Conservation (phyloP, 2,329 filamentous ascomycete genomes). For the Pseudopithomyces chartarum region DNA sequence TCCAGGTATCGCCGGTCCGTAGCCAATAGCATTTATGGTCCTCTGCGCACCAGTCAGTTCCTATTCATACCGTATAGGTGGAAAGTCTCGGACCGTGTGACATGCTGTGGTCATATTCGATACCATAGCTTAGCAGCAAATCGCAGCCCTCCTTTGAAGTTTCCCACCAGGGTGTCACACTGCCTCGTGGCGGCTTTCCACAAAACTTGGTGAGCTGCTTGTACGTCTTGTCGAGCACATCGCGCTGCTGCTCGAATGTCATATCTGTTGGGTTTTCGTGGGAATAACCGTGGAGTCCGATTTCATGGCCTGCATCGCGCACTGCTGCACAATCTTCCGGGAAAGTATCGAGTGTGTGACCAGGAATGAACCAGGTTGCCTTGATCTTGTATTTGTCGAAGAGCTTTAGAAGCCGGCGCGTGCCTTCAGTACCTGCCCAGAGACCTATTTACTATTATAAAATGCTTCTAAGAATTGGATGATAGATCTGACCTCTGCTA, state of each 20-base stretch:
- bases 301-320: constrained; percentile 68
- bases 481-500: constrained; percentile 59
- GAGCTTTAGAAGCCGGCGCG: constrained; percentile 68
- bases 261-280: constrained; percentile 76
- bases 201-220: constrained; percentile 72
- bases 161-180: constrained; percentile 79
- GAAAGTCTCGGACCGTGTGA: constrained; percentile 49
- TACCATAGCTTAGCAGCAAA: constrained; percentile 67
- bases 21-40: constrained; percentile 70
- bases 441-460: constrained; percentile 52
- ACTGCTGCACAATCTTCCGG: constrained; percentile 67
- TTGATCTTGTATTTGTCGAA: constrained; percentile 77
- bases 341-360: constrained; percentile 67
- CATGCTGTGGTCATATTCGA: constrained; percentile 73
- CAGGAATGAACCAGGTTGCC: constrained; percentile 64
- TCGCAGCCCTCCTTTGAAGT: constrained; percentile 70
- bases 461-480: neutral
- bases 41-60: constrained; percentile 33
- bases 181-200: constrained; percentile 72
- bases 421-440: constrained; percentile 71
- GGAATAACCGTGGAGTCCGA: constrained; percentile 71
- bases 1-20: constrained; percentile 68
- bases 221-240: constrained; percentile 76
- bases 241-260: constrained; percentile 75
- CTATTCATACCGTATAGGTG: neutral